A percentile compares a stretch with the other conserved stretches of the same genome.
Evolutionary conservation across 768 basidiomycete species (phyloP).

Genomic region (Plicaturopsis crispa): DNA sequence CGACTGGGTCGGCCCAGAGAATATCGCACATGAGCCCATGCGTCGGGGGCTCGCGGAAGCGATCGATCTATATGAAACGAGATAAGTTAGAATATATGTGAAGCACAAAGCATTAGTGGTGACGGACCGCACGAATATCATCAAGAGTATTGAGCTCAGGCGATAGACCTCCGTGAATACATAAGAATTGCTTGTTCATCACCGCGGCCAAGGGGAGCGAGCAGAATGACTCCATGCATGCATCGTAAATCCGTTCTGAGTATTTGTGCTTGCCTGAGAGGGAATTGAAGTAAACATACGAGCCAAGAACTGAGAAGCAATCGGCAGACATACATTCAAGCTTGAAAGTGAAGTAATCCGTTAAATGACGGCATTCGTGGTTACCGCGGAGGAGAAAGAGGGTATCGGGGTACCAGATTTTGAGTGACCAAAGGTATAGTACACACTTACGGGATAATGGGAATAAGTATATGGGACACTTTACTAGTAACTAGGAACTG

Average conservation of each 20-base stretch:
- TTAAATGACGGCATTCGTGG: constrained; percentile 97
- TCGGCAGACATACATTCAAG: constrained; percentile 74
- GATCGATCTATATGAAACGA: constrained; percentile 66
- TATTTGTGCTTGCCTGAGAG: constrained; percentile 94
- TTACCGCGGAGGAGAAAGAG: constrained; percentile 96
- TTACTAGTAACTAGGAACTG: constrained; percentile 9
- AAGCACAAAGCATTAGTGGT: not conserved
- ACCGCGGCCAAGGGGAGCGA: constrained; percentile 90
- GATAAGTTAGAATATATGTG: constrained; percentile 1
- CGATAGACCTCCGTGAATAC: constrained; percentile 95
- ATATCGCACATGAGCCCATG: constrained; percentile 98
- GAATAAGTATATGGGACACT: constrained; percentile 1
- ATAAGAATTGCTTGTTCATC: constrained; percentile 99
- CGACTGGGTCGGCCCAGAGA: constrained; percentile 96
- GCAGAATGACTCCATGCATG: constrained; percentile 98
- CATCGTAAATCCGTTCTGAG: constrained; percentile 92
- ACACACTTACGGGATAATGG: constrained; percentile 61
- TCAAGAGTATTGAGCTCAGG: constrained; percentile 95
- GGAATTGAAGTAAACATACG: constrained; percentile 1
- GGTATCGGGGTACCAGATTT: constrained; percentile 99
- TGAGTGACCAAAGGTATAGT: constrained; percentile 94
- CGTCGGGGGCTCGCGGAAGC: constrained; percentile 97
- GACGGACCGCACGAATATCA: constrained; percentile 77
- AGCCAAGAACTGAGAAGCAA: constrained; percentile 4
- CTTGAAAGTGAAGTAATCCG: constrained; percentile 99